Conservation (phyloP, 306 rosid species). For the Ormosia emarginata region DNA sequence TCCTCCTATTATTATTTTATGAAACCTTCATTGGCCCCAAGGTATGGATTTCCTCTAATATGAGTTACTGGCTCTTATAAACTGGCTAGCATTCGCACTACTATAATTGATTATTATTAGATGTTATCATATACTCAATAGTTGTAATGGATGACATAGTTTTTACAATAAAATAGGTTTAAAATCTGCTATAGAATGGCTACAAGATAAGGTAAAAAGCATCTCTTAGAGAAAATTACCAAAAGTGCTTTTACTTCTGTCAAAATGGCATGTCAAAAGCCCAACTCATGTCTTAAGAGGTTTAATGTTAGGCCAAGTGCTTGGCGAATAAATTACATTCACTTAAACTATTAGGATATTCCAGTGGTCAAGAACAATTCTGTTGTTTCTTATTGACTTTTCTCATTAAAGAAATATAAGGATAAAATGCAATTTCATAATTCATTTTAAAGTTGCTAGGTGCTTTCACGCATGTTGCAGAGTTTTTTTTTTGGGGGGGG, state of each 20-base stretch:
- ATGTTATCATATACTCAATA: neutral
- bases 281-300: neutral
- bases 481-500: neutral
- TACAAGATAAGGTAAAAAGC: neutral
- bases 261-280: neutral
- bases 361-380: neutral
- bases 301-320: neutral
- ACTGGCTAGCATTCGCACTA: neutral
- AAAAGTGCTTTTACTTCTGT: neutral
- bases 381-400: neutral
- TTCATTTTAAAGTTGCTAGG: neutral
- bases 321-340: neutral
- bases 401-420: neutral
- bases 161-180: neutral
- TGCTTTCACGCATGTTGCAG: neutral
- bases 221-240: neutral
- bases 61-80: neutral
- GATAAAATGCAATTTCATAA: no score
- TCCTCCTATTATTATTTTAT: slow-evolving; percentile 54
- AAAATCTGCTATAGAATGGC: neutral
- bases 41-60: slow-evolving; percentile 28
- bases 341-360: neutral
- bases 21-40: slow-evolving; percentile 73
- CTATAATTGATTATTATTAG: neutral
- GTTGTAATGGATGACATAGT: neutral